phyloP scores from a whole-genome alignment of 2,329 filamentous ascomycete species.

The Arthrobotrys musiformis region DNA sequence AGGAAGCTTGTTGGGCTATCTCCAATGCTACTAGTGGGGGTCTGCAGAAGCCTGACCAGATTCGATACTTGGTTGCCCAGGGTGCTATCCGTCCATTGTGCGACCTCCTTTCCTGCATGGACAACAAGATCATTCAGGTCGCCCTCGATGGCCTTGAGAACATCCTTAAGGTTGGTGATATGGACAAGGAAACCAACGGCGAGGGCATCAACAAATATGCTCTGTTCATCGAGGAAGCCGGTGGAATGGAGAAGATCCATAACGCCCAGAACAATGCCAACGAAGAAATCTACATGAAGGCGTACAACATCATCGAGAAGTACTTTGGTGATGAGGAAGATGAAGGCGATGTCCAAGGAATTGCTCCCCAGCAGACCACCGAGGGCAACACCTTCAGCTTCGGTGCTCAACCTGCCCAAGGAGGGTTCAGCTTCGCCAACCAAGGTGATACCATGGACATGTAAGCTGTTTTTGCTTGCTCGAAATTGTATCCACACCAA shows the following conservation, averaged over 20 bases:
- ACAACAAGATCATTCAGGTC: constrained; percentile 99
- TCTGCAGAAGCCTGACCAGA: constrained; percentile 98
- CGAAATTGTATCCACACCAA: not conserved
- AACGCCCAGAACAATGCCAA: constrained; percentile 99
- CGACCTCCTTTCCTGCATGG: constrained; percentile 92
- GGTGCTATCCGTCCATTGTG: constrained; percentile 98
- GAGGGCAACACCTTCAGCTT: constrained; percentile 77
- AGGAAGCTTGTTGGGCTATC: constrained; percentile 99
- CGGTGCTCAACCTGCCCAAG: constrained; percentile 70
- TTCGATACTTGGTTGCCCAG: constrained; percentile 89
- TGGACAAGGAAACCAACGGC: constrained; percentile 91
- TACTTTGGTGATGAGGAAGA: constrained; percentile 99
- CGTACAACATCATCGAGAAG: constrained; percentile 99
- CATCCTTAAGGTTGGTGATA: constrained; percentile 98
- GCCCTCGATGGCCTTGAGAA: constrained; percentile 98
- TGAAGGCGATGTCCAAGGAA: constrained; percentile 77
- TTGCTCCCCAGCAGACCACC: constrained; percentile 76
- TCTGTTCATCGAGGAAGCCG: constrained; percentile 97
- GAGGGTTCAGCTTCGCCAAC: constrained; percentile 93
- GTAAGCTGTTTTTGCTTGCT: constrained; percentile 64
- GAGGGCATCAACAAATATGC: constrained; percentile 94
- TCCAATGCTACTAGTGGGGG: constrained; percentile 98
- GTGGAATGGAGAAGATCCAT: constrained; percentile 99
- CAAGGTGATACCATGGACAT: constrained; percentile 80
- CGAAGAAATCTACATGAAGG: constrained; percentile 99